These are phyloP conservation scores for Psidium guajava DNA, from an alignment of 345 rosid genomes.

Conservation along the genomic window DNA sequence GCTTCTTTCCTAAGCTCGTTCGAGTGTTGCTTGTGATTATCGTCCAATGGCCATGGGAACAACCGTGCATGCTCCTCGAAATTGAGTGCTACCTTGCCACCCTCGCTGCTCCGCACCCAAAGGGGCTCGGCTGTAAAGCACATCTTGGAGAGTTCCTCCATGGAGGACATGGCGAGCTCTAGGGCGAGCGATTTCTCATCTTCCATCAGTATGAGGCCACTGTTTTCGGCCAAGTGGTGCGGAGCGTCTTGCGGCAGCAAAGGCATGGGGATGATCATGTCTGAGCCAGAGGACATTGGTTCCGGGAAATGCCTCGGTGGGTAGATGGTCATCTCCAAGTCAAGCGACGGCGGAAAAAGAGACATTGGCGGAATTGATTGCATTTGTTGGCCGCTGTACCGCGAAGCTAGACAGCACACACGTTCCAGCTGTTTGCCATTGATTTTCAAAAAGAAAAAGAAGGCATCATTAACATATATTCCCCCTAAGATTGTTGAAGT, in stretches of 20 bases:
- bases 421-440: slow-evolving; percentile 51
- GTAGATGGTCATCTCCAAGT: slow-evolving; percentile 67
- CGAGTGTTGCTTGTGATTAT: slow-evolving; percentile 18
- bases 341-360: slow-evolving; percentile 40
- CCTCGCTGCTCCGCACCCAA: slow-evolving; percentile 41
- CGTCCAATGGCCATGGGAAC: slow-evolving; percentile 50
- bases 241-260: slow-evolving; percentile 23
- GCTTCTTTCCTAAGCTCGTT: slow-evolving; percentile 55
- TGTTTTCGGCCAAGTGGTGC: slow-evolving; percentile 20
- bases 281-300: slow-evolving; percentile 21
- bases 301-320: slow-evolving; percentile 12
- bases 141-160: slow-evolving; percentile 62
- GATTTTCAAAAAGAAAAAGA: neutral
- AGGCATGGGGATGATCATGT: slow-evolving; percentile 34
- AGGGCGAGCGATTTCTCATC: slow-evolving; percentile 61
- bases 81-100: slow-evolving; percentile 32
- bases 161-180: slow-evolving; percentile 60
- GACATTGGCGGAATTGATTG: slow-evolving; percentile 25
- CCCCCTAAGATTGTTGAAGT: neutral
- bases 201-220: slow-evolving; percentile 33
- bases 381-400: slow-evolving; percentile 38
- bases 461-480: neutral
- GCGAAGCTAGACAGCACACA: slow-evolving; percentile 44
- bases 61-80: slow-evolving; percentile 49
- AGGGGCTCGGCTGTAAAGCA: slow-evolving; percentile 50